These are phyloP conservation scores for Ramularia collo-cygni DNA, from an alignment of 2,329 filamentous ascomycete species.

Conservation along the genomic window DNA sequence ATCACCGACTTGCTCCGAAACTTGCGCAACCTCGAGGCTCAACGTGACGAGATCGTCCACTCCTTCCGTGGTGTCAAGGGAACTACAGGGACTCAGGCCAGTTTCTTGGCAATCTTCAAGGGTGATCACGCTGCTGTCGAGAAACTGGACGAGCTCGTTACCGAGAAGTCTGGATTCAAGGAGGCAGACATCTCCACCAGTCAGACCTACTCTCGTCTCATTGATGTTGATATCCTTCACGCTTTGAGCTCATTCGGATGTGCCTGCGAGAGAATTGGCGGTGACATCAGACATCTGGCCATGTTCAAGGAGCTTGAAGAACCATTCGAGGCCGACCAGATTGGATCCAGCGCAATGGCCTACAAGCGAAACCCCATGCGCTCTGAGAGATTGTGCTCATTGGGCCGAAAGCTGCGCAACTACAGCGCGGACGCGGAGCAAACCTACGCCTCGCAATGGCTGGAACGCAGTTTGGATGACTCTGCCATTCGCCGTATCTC, in stretches of 20 bases:
- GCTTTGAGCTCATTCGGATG: conserved; percentile 72
- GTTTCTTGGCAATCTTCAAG: conserved; percentile 64
- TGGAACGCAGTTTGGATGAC: conserved; percentile 74
- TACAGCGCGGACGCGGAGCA: conserved; percentile 52
- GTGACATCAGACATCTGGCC: conserved; percentile 68
- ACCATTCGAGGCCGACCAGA: conserved; percentile 73
- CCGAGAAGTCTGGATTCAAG: conserved; percentile 58
- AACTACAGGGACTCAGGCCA: conserved; percentile 72
- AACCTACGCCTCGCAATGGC: conserved; percentile 67
- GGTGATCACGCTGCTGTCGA: conserved; percentile 55
- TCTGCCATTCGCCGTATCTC: conserved; percentile 57
- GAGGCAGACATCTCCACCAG: conserved; percentile 59
- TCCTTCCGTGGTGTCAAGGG: conserved; percentile 67
- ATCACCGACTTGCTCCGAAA: conserved; percentile 71
- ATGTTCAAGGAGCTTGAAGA: conserved; percentile 79
- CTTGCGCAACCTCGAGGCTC: conserved; percentile 63
- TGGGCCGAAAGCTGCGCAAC: conserved; percentile 46
- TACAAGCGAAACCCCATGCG: conserved; percentile 59
- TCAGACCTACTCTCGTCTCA: conserved; percentile 73
- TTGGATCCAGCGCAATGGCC: conserved; percentile 61
- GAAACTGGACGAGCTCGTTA: conserved; percentile 56
- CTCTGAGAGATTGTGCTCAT: conserved; percentile 54
- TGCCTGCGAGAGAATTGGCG: conserved; percentile 68
- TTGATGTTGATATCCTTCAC: conserved; percentile 74
- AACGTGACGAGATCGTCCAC: conserved; percentile 53